These are phyloP conservation scores for Chondrostereum purpureum DNA, from an alignment of 1,284 basidiomycete species.

Conservation along the genomic window DNA sequence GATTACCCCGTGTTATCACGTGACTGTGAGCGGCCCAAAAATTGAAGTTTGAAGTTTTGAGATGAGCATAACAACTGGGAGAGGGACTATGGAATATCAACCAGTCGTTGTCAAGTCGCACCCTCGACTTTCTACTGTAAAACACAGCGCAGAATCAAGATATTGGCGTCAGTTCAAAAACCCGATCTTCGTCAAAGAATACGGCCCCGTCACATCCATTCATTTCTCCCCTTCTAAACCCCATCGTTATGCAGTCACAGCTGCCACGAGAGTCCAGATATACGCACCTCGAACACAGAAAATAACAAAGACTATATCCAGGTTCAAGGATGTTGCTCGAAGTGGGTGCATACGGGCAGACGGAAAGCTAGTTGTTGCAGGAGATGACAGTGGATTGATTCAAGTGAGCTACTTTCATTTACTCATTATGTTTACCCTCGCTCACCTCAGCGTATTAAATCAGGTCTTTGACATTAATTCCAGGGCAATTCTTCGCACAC, in stretches of 20 bases:
- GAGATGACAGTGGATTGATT: conserved; percentile 89
- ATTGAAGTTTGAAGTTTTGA: conserved; percentile 26
- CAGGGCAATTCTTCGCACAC: conserved; percentile 86
- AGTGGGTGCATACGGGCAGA: conserved; percentile 85
- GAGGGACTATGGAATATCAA: conserved; percentile 63
- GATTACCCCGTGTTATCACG: conserved; percentile 18
- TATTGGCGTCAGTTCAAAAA: conserved; percentile 81
- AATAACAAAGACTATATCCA: conserved; percentile 90
- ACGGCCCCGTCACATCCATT: conserved; percentile 87
- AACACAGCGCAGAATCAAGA: conserved; percentile 64
- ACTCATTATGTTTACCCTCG: conserved; percentile 1
- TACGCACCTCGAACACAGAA: conserved; percentile 95
- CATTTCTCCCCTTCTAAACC: conserved; percentile 84
- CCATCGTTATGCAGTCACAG: conserved; percentile 92
- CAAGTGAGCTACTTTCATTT: conserved; percentile 48
- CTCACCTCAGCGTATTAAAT: conserved; percentile 13
- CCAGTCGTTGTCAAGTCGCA: conserved; percentile 63
- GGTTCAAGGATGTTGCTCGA: conserved; percentile 95
- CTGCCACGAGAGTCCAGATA: conserved; percentile 90
- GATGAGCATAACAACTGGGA: conserved; percentile 2
- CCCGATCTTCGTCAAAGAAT: conserved; percentile 90
- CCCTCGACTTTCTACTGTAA: conserved; percentile 48
- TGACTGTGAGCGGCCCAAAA: conserved; percentile 9
- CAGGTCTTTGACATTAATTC: conserved; percentile 94
- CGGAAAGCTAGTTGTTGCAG: conserved; percentile 92